phyloP scores from a whole-genome alignment of 1,284 basidiomycete genomes.

The Puccinia polysora region DNA sequence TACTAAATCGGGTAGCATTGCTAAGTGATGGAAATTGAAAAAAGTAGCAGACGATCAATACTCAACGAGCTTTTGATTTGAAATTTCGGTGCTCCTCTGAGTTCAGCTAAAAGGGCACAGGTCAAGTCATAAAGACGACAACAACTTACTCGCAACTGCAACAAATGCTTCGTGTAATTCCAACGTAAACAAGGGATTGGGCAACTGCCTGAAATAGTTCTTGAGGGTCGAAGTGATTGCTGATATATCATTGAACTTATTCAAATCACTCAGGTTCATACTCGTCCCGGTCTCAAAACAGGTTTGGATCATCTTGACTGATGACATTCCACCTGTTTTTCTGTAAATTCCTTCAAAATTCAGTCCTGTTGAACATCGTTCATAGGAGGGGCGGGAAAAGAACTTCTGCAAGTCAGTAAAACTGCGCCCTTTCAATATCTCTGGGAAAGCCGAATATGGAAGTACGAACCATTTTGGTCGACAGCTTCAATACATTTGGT shows the following conservation, averaged over 20 bases:
- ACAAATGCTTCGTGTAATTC: slow-evolving; percentile 81
- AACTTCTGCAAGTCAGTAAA: neutral
- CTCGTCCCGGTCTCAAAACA: slow-evolving; percentile 80
- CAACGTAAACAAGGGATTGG: slow-evolving; percentile 82
- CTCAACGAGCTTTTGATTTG: neutral
- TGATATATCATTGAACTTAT: slow-evolving; percentile 93
- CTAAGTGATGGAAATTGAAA: slow-evolving; percentile 60
- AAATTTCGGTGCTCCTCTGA: no score
- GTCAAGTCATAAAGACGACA: neutral
- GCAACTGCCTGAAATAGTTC: slow-evolving; percentile 87
- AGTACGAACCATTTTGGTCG: slow-evolving; percentile 67
- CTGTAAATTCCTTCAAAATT: slow-evolving; percentile 95
- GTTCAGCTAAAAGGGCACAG: neutral
- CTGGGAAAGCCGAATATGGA: neutral
- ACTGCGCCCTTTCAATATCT: neutral
- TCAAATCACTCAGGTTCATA: slow-evolving; percentile 80
- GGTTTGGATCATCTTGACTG: slow-evolving; percentile 87
- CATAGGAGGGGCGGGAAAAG: neutral
- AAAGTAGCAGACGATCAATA: slow-evolving; percentile 31
- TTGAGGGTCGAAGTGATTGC: slow-evolving; percentile 95
- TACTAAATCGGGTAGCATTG: slow-evolving; percentile 58
- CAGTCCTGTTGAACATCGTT: slow-evolving; percentile 59
- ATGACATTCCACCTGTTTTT: slow-evolving; percentile 87
- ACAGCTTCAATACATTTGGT: slow-evolving; percentile 93
- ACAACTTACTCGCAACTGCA: slow-evolving; percentile 26